Base-by-base conservation (phyloP, 495 filamentous ascomycete species). In the Penicillium verhagenii region DNA sequence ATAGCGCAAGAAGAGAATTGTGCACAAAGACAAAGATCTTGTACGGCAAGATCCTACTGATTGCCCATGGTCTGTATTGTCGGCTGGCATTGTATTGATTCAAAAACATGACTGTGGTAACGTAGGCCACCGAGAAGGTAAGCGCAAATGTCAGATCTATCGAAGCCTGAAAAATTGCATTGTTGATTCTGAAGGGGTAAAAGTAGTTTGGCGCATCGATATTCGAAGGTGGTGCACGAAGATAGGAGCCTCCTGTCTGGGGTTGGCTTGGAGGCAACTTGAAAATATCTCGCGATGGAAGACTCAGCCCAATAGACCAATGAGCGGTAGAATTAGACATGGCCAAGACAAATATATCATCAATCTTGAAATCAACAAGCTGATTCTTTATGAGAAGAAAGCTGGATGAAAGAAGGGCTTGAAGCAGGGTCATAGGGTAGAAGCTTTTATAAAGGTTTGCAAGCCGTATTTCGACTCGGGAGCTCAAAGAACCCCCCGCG, bases 81-180 rank as follows among this genome's bases (percentile, higher is more conserved):
- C 59, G 40, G n/a, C 37, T 25, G 16, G 52, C 48, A 35, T 62
- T 62, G 35, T 53, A 50, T 49, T 39, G 26, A 31, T 55, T 62
- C 52, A 58, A 42, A 18, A 55, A 49, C 16, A 58, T 13, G 2
- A 62, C 59, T 0, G 49, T 38, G 9, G 47, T 35, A 18, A 56
- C 43, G 40, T 62, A 62, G 8, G 48, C 26, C 6, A 29, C 26
- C 10, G 37, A 35, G 19, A 62, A 62, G n/a, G 59, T 55, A 28
- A 62, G 14, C 37, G 55, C 51, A 19, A 55, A 44, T 7, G 31
- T 24, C 8, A 52, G n/a, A 20, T 50, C 19, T 10, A 56, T 8
- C 6, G 52, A 52, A 3, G 42, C 6, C 13, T 47, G 20, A 20
- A 49, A 60, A 21, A 56, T 1, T 14, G 16, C 20, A 38, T 48